Evolutionary conservation across 306 rosid genomes (phyloP).

Genomic region (Ormosia emarginata): DNA sequence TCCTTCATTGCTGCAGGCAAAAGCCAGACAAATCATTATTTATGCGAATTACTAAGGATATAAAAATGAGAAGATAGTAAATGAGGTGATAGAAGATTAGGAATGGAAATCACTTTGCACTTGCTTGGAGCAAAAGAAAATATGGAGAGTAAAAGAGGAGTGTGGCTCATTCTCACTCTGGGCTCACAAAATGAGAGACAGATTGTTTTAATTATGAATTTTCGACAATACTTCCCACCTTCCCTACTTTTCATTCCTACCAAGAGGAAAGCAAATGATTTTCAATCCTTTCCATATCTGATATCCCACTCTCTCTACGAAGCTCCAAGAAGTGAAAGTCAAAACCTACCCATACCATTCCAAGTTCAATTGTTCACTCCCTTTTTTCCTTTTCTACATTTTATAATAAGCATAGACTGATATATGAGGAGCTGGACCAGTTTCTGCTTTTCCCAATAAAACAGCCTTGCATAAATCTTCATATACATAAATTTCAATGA

Average conservation of each 20-base stretch:
- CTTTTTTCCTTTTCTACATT: neutral
- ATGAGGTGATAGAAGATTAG: neutral
- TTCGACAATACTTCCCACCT: neutral
- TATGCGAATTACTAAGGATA: neutral
- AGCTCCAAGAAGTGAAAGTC: neutral
- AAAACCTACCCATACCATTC: neutral
- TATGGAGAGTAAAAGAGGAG: neutral
- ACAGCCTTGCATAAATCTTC: neutral
- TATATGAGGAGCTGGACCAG: neutral
- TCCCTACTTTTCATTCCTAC: neutral
- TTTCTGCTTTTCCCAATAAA: neutral
- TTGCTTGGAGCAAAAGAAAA: neutral
- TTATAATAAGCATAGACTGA: neutral
- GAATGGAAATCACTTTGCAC: neutral
- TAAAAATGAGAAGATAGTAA: neutral
- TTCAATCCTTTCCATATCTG: neutral
- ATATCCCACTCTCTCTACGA: neutral
- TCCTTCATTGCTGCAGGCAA: slow-evolving; percentile 40
- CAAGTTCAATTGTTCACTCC: neutral
- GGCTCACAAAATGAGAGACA: neutral
- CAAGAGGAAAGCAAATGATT: neutral
- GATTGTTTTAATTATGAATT: neutral
- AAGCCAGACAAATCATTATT: neutral
- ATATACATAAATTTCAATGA: neutral
- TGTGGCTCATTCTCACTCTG: neutral